These are phyloP conservation scores for Abrus pulchellus DNA, from an alignment of 306 rosid species.

Conservation along the genomic window DNA sequence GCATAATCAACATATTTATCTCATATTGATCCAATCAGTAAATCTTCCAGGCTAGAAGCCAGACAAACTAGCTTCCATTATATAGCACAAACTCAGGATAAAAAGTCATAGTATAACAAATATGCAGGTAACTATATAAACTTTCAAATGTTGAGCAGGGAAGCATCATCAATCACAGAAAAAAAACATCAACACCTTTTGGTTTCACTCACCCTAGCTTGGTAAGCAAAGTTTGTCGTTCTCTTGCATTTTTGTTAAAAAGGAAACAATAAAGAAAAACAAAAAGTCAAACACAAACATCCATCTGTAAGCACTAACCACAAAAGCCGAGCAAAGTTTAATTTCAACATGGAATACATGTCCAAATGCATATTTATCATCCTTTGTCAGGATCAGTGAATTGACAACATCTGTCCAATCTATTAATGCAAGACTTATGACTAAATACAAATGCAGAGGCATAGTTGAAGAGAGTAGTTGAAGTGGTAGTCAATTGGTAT, in stretches of 20 bases:
- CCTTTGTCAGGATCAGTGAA: background rate
- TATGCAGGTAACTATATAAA: conserved; percentile 27
- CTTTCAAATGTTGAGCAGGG: conserved; percentile 34
- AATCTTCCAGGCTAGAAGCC: conserved; percentile 17
- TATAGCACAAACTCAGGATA: conserved; percentile 13
- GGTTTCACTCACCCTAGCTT: conserved; percentile 9
- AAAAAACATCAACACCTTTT: conserved; percentile 9
- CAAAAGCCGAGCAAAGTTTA: background rate
- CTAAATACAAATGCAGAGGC: conserved; percentile 17
- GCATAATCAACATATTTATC: conserved; percentile 9
- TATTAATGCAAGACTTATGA: background rate
- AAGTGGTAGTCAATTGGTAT: background rate
- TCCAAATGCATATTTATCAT: background rate
- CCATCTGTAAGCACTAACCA: background rate
- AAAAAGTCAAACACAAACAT: background rate
- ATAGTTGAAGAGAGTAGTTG: conserved; percentile 7
- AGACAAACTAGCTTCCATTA: conserved; percentile 35
- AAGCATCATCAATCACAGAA: conserved; percentile 24
- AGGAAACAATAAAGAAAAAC: background rate
- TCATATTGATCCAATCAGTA: background rate
- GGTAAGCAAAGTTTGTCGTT: background rate
- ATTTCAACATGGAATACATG: conserved; percentile 1
- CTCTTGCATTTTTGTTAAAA: background rate
- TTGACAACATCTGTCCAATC: background rate
- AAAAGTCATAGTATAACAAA: conserved; percentile 11